Evolutionary conservation across 331 rosid genomes (phyloP), one percentile per base, ranked within the genome.

Genomic region (Cydonia oblonga): DNA sequence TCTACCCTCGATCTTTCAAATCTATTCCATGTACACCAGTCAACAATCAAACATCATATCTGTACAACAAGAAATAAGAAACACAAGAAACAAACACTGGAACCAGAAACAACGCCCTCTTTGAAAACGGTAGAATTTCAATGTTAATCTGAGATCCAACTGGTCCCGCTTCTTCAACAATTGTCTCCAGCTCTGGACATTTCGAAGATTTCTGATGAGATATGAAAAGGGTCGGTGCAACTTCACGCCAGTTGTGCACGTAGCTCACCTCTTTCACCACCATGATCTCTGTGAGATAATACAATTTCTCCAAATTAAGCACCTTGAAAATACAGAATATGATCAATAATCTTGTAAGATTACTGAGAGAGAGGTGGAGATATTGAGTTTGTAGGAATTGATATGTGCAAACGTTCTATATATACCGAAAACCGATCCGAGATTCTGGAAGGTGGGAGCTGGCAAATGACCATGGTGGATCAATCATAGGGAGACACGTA

Each of bases 111-210:
- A 71, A 33, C 7, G 64, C 69, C 24, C 20, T 57, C 81, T 72
- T 72, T 22, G 77, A 65, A 30, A 62, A 24, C 16, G 75, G 40
- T 4, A 66, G 38, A 35, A 58, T 40, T 9, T 71, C 40, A 38
- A 71, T 2, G 38, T 11, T 18, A 46, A 71, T 38, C 22, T 35
- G 66, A 24, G 71, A 5, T 26, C n/a, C 19, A 10, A 5, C 67
- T 9, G 67, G 44, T 51, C 56, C 66, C 2, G 54, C 54, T 46
- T 78, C 81, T 72, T 78, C 81, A 18, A 40, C 35, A 8, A 78
- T 78, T n/a, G 81, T 78, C 69, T 78, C 81, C 81, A 78, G 65
- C 28, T 35, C 73, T 20, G 81, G 81, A 40, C 73, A 65, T 40
- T 40, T 64, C 0, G 77, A 57, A 23, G 69, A 22, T 78, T 23